Conservation (phyloP, 169 alveolate species). For the Perkinsus olseni region DNA sequence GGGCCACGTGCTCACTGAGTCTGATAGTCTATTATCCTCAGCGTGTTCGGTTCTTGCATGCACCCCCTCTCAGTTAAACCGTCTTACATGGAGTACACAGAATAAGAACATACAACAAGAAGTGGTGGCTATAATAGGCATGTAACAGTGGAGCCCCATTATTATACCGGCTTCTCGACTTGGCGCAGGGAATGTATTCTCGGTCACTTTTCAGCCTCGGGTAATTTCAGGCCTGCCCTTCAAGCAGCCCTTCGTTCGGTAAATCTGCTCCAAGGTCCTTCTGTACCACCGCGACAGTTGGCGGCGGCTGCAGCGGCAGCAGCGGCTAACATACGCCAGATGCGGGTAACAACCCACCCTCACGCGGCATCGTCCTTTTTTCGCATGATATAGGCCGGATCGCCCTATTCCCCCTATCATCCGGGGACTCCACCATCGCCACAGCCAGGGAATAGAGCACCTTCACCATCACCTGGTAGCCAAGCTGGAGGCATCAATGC, state of each 20-base stretch:
- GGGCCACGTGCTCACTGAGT: not conserved
- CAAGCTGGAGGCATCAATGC: not conserved
- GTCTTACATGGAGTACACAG: not conserved
- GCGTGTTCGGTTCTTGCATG: no score
- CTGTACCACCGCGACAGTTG: not conserved
- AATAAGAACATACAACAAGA: not conserved
- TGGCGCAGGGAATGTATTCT: no score
- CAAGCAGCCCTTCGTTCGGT: not conserved
- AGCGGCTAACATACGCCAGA: not conserved
- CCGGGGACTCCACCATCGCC: not conserved
- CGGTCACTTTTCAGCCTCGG: no score
- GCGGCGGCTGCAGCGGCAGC: not conserved
- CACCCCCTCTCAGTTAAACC: not conserved
- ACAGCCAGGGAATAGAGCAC: not conserved
- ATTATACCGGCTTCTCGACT: not conserved
- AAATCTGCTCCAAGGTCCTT: not conserved
- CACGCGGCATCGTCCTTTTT: not conserved
- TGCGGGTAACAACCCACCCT: not conserved
- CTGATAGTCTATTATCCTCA: not conserved
- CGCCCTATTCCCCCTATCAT: not conserved
- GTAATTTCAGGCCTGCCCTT: not conserved
- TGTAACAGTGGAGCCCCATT: not conserved
- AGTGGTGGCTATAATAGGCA: not conserved
- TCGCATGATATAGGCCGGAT: not conserved
- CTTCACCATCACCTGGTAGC: not conserved